These are phyloP conservation scores for Colletotrichum plurivorum DNA, from an alignment of 2,329 filamentous ascomycete species.

Conservation along the genomic window DNA sequence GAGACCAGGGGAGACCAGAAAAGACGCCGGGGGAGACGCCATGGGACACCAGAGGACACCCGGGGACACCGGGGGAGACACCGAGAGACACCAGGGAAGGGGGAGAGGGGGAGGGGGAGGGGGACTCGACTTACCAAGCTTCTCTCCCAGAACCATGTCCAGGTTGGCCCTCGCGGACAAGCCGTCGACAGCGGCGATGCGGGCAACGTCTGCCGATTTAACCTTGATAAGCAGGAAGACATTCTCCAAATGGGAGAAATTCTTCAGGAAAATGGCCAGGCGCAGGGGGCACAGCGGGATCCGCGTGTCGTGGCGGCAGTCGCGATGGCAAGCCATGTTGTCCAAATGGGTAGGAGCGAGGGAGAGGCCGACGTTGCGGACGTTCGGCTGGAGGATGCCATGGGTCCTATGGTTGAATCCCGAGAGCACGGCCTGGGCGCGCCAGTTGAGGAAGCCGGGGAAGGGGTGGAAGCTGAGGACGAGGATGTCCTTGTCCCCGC, in stretches of 20 bases:
- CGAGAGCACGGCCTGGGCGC: not conserved
- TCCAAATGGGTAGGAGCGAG: not conserved
- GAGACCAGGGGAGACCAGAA: too few species aligned
- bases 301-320: not conserved
- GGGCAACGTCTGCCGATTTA: not conserved
- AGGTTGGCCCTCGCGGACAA: too few species aligned
- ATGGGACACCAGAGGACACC: too few species aligned
- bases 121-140: too few species aligned
- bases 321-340: not conserved
- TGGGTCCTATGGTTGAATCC: not conserved
- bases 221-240: conserved; percentile 2
- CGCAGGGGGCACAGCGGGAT: not conserved
- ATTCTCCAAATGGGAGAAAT: conserved; percentile 11
- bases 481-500: not conserved
- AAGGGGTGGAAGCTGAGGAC: not conserved
- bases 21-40: too few species aligned
- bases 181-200: too few species aligned
- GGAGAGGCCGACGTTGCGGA: not conserved
- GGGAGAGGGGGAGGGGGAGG: too few species aligned
- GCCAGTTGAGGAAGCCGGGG: not conserved
- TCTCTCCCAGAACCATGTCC: too few species aligned
- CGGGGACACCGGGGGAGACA: too few species aligned
- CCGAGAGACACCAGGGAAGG: too few species aligned
- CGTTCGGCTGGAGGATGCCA: not conserved
- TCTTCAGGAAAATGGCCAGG: not conserved